phyloP scores from a whole-genome alignment of 108 stramenopile species.

The Cyclostephanos tholiformis region DNA sequence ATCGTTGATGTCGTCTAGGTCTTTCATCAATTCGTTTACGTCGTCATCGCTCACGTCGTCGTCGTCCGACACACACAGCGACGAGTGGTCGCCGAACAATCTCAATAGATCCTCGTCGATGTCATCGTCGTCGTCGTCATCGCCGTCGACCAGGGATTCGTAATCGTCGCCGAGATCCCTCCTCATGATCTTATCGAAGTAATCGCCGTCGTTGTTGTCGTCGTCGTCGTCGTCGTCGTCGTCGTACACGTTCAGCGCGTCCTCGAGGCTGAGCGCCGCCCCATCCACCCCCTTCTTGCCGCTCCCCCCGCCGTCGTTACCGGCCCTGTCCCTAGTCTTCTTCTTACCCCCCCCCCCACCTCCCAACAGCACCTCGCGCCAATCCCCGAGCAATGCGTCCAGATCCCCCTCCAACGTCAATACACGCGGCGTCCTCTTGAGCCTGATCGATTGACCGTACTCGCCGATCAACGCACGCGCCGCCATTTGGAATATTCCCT shows the following conservation, averaged over 20 bases:
- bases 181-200: slow-evolving; percentile 50
- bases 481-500: slow-evolving; percentile 48
- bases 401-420: slow-evolving; percentile 41
- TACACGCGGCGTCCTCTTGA: slow-evolving; percentile 47
- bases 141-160: slow-evolving; percentile 30
- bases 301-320: neutral
- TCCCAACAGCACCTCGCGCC: slow-evolving; percentile 36
- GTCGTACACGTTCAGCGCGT: slow-evolving; percentile 18
- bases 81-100: slow-evolving; percentile 20
- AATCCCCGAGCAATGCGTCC: slow-evolving; percentile 35
- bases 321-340: neutral
- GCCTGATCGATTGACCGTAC: slow-evolving; percentile 27
- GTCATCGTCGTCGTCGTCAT: slow-evolving; percentile 38
- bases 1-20: neutral
- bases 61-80: slow-evolving; percentile 14
- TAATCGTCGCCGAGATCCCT: slow-evolving; percentile 49
- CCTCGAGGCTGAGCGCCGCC: slow-evolving; percentile 26
- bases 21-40: neutral
- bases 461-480: slow-evolving; percentile 40
- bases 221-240: slow-evolving; percentile 24
- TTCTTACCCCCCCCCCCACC: too few relatives aligned
- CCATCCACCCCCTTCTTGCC: neutral
- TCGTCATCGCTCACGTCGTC: slow-evolving; percentile 24
- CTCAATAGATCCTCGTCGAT: slow-evolving; percentile 47
- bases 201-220: slow-evolving; percentile 33